Conservation (phyloP, 257 asterid species). For the Mentha longifolia region DNA sequence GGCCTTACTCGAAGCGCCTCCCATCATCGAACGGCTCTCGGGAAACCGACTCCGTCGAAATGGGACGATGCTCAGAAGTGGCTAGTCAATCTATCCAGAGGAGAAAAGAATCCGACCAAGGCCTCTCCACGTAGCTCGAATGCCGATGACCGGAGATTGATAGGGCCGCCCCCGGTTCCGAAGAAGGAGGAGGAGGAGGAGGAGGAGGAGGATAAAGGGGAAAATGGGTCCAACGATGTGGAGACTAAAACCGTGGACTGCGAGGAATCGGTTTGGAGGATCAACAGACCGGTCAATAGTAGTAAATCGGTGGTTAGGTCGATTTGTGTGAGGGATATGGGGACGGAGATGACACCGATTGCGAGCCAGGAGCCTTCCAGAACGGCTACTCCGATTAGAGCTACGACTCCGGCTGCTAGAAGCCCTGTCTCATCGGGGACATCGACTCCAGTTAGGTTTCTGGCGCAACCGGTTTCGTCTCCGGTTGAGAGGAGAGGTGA, state of each 20-base stretch:
- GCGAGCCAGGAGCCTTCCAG: conserved; percentile 90
- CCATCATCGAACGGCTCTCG: conserved; percentile 60
- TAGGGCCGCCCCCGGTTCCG: conserved; percentile 61
- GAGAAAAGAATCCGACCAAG: conserved; percentile 53
- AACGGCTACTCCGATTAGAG: conserved; percentile 75
- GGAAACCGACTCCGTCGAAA: conserved; percentile 85
- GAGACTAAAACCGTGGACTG: conserved; percentile 76
- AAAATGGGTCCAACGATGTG: no score
- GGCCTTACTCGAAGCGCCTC: conserved; percentile 51
- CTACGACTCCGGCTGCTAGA: conserved; percentile 61
- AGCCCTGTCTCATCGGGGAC: conserved; percentile 71
- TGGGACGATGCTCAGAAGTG: conserved; percentile 98
- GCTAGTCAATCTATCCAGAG: conserved; percentile 80
- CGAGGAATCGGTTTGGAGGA: conserved; percentile 73
- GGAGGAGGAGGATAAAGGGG: no score
- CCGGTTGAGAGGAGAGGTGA: conserved; percentile 45
- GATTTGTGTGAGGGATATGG: conserved; percentile 86
- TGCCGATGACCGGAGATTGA: conserved; percentile 82
- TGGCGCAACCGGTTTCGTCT: conserved; percentile 18
- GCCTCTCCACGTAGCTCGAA: conserved; percentile 77
- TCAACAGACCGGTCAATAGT: conserved; percentile 52
- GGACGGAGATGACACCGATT: conserved; percentile 91
- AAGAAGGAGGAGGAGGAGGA: conserved; percentile 60
- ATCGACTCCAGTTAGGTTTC: conserved; percentile 59
- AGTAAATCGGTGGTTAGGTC: conserved; percentile 58